phyloP scores from a whole-genome alignment of 1,284 basidiomycete species.

The Ceratobasidium sp. region DNA sequence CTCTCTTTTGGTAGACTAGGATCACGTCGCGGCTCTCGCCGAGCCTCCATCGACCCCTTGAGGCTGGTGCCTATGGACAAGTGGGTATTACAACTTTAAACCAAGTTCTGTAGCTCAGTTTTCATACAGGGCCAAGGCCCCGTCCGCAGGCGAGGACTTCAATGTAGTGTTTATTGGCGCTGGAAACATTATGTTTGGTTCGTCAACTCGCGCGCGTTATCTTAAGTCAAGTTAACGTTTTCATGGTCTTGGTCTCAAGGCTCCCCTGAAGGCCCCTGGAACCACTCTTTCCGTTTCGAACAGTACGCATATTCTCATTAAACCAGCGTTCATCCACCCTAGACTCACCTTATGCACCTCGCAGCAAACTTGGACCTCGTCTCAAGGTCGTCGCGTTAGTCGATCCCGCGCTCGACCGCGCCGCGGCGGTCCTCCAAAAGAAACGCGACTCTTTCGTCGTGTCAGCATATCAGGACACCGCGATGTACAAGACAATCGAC shows the following conservation, averaged over 20 bases:
- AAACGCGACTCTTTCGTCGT: conserved; percentile 96
- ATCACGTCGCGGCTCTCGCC: conserved; percentile 62
- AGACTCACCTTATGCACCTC: conserved; percentile 48
- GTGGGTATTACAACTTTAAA: conserved; percentile 55
- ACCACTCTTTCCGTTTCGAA: conserved; percentile 95
- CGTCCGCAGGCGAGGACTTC: conserved; percentile 69
- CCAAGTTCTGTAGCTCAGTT: conserved; percentile 34
- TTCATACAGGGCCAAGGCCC: conserved; percentile 41
- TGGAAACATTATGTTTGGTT: conserved; percentile 95
- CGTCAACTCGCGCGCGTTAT: conserved; percentile 49
- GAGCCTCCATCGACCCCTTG: conserved; percentile 79
- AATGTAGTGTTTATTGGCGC: conserved; percentile 93
- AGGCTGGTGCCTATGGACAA: conserved; percentile 82
- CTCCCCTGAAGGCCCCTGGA: conserved; percentile 89
- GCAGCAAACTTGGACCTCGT: conserved; percentile 93
- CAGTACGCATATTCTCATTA: conserved; percentile 66
- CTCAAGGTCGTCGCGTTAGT: conserved; percentile 96
- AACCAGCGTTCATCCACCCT: neutral
- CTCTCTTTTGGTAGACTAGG: conserved; percentile 16
- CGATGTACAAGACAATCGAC: conserved; percentile 88
- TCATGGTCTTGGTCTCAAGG: conserved; percentile 62
- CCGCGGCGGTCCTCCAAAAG: conserved; percentile 82
- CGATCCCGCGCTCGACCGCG: conserved; percentile 89
- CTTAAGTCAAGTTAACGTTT: conserved; percentile 3
- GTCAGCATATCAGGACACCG: conserved; percentile 92